These are phyloP conservation scores for Podila epigama DNA, from an alignment of 192 early-diverging fungal genomes.

Conservation along the genomic window DNA sequence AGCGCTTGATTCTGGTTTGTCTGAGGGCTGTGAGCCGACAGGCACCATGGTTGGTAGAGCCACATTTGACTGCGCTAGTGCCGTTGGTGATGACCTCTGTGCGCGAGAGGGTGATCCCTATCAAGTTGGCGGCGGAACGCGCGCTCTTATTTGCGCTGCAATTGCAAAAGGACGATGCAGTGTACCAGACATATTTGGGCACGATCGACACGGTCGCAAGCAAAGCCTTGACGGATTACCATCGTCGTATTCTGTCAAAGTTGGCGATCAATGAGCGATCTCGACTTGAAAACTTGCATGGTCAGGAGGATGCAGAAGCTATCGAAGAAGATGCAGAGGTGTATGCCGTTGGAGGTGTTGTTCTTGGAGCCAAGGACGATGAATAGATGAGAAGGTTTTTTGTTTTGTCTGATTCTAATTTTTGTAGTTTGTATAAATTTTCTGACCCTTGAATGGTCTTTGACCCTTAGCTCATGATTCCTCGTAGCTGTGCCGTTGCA, in stretches of 20 bases:
- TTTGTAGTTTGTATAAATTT: too few species aligned
- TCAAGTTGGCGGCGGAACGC: conserved; percentile 89
- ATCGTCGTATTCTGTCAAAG: conserved; percentile 65
- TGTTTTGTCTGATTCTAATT: too few species aligned
- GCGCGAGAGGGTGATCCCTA: conserved; percentile 79
- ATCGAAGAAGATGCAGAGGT: conserved; percentile 52
- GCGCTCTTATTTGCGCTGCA: conserved; percentile 76
- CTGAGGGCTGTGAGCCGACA: conserved; percentile 50
- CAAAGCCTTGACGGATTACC: conserved; percentile 62
- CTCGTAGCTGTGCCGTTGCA: too few species aligned
- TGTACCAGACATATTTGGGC: conserved; percentile 52
- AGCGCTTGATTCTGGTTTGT: conserved; percentile 49
- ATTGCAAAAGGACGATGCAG: conserved; percentile 59
- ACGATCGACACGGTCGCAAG: conserved; percentile 55
- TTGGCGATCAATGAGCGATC: conserved; percentile 47
- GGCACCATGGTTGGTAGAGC: conserved; percentile 53
- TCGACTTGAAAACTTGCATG: conserved; percentile 43
- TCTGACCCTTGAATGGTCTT: too few species aligned
- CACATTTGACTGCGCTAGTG: conserved; percentile 63
- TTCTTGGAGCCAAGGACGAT: conserved; percentile 25
- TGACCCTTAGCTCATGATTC: too few species aligned
- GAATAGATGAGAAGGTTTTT: conserved; percentile 12
- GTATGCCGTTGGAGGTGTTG: conserved; percentile 33
- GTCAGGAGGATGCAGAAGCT: conserved; percentile 30
- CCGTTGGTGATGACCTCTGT: conserved; percentile 74